Evolutionary conservation across 2,329 filamentous ascomycete species (phyloP), one percentile per base, ranked within the genome.

Genomic region (Hypomyces perniciosus): DNA sequence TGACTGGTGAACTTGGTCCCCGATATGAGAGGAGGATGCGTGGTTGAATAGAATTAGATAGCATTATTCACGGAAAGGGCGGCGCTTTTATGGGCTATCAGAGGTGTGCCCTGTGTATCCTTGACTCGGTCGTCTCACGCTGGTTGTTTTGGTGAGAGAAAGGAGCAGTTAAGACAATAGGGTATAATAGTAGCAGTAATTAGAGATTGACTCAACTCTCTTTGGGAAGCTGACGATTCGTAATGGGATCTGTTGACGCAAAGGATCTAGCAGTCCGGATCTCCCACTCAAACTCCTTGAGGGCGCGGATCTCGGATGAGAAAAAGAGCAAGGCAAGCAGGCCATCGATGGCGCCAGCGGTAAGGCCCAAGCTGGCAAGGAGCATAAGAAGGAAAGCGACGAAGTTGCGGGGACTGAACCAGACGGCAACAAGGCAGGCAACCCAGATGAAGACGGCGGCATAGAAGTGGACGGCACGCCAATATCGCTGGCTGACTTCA

Each of bases 281-380:
- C 68, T 99, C 93, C 87, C 90, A 96, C 65, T 93, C 83, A 70
- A 97, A 97, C 72, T 99, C 93, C 61, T 83, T 85, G 49, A 99
- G 72, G 4, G 86, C 85, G 52, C 90, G 79, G 53, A 96, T 70
- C 71, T 99, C 93, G 54, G 83, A 84, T 8, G 86, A 84, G 52
- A 96, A 85, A 66, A 99, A 99, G 44, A 97, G 68, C 0, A 93
- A 78, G 0, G 90, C 87, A 65, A 97, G 88, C 38, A 97, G 69
- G 0, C 92, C 91, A 63, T 96, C 88, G 20, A 96, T 66, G 3
- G 90, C 80, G 0, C 92, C 92, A 4, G 84, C 83, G 12, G 79
- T 79, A 33, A 97, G 76, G 2, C 84, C 82, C 12, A 97, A 67
- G n/a, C 85, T 90, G 63, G 86, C 88, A 20, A 95, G 64, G 2